Evolutionary conservation across 2,329 filamentous ascomycete genomes (phyloP).

Genomic region (Simplicillium aogashimaense): DNA sequence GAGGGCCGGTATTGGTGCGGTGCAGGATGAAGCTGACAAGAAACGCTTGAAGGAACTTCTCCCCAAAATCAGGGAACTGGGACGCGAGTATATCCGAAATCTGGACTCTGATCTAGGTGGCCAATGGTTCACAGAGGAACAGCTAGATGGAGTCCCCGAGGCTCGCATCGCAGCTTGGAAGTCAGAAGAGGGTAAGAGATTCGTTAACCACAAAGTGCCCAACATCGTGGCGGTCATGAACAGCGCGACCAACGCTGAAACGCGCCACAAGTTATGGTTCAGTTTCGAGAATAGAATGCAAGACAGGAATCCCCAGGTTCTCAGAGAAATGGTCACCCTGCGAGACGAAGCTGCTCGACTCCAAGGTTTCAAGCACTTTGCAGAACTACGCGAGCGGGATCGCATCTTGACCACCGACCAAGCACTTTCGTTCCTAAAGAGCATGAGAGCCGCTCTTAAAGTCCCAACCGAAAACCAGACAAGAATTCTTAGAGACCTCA

Average conservation of each 20-base stretch:
- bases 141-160: constrained; percentile 62
- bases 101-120: constrained; percentile 67
- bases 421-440: constrained; percentile 1
- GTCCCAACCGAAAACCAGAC: constrained; percentile 1
- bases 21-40: no score
- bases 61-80: background rate
- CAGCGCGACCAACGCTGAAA: constrained; percentile 21
- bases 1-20: background rate
- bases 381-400: constrained; percentile 5
- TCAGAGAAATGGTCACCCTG: constrained; percentile 58
- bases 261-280: constrained; percentile 55
- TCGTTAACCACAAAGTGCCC: constrained; percentile 5
- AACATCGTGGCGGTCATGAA: constrained; percentile 4
- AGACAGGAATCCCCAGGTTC: constrained; percentile 52
- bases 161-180: constrained; percentile 44
- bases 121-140: constrained; percentile 58
- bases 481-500: background rate
- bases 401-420: constrained; percentile 3
- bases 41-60: no score
- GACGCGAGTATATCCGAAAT: constrained; percentile 37
- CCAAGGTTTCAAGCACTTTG: constrained; percentile 50
- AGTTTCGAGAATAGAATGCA: constrained; percentile 62
- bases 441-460: constrained; percentile 1
- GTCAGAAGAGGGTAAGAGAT: constrained; percentile 4
- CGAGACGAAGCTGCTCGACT: constrained; percentile 64